Base-by-base conservation (phyloP, 495 filamentous ascomycete genomes). In the Xylona heveae region DNA sequence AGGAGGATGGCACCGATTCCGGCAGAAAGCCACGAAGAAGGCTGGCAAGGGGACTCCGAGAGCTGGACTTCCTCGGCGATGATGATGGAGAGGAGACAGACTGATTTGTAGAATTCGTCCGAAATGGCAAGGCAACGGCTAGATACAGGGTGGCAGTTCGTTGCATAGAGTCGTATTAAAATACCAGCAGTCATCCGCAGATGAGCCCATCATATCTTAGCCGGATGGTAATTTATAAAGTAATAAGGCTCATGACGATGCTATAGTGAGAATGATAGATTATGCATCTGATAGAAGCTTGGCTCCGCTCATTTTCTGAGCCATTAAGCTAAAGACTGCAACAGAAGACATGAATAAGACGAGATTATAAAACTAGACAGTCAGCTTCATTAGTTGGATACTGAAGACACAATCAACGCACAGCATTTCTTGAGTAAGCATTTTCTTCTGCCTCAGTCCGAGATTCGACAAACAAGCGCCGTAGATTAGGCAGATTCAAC, bases 281-380 rank as follows among this genome's bases (percentile, higher is more conserved):
- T n/a, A n/a, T n/a, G n/a, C n/a, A n/a, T n/a, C n/a, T n/a, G n/a
- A n/a, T n/a, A n/a, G n/a, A n/a, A n/a, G n/a, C 37, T 58, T 64
- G 9, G 42, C 45, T 28, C 57, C 52, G 40, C 52, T 66, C 61
- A 76, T 67, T 25, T 68, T 60, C 45, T 97, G 90, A 13, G 81
- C 85, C 37, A 82, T 68, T 37, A 94, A 59, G 47, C 84, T 91
- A 59, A 94, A 90, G 35, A 88, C 70, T 2, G 81, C 82, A 20
- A 94, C 78, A 0, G 84, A 92, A 3, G 83, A 84, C 51, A 95
- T 78, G 55, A 95, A 97, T 1, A 95, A 62, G 2, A 93, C 79
- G 3, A 93, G 66, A 46, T 95, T 95, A 58, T 95, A 97, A 53
- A 97, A 97, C 88, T 94, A 47, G 23, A 6, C 19, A 3, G 17